Base-by-base conservation (phyloP, 768 basidiomycete species). In the Coprinellus aureogranulatus region DNA sequence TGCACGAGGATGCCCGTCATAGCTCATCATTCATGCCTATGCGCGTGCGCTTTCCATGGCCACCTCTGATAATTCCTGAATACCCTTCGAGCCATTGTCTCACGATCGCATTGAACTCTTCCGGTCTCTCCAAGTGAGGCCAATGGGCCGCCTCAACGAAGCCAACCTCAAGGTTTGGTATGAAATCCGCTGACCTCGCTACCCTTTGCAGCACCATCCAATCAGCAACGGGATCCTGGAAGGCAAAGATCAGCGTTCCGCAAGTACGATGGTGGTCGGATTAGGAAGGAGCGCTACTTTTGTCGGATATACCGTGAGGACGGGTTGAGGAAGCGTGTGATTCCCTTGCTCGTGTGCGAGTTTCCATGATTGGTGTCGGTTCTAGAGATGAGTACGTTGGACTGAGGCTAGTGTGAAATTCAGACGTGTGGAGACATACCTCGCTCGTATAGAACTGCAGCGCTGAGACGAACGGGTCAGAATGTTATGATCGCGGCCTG, bases 361-460 rank as follows among this genome's bases (percentile, higher is more conserved):
- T 22, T 72, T 61, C 77, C 78, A 80, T 12, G 75, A 71, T 14
- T 59, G 65, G 22, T 65, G 59, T 18, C 79, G 79, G 55, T 81
- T 81, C 78, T 81, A 52, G 44, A 52, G 5, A 40, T 34, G 12
- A 11, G 37, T 16, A 18, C 28, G 40, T 44, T 31, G 45, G 22
- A 18, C 34, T 16, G 22, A 23, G 1, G 14, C 9, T 23, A 31
- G 14, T 26, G 26, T 14, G 0, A 4, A 12, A 18, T 31, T 25
- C 18, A 25, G 28, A n/a, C 14, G n/a, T 5, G 54, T 8, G 8
- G 9, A 54, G 23, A 58, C 71, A 45, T 60, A 84, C 87, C 57
- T 80, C 76, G 16, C 73, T 70, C 2, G 81, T 80, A 65, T 90
- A 90, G 60, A 88, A 89, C 60, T 87, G 77, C 8, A 90, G 65